Conservation (phyloP, 2,329 filamentous ascomycete species). For the Aspergillus sp. region DNA sequence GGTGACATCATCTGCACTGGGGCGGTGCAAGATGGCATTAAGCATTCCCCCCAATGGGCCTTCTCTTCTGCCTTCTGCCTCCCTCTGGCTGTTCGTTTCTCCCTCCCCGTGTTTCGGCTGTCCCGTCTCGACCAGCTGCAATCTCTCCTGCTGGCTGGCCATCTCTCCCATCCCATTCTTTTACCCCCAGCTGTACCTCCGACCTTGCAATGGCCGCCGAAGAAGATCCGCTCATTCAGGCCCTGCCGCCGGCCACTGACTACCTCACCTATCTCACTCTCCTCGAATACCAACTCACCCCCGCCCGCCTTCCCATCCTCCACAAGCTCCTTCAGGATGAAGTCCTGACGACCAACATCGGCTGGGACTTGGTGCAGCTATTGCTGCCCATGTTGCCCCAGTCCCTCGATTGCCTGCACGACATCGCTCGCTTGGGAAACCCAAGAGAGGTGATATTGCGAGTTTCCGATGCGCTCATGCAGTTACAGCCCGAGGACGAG, state of each 20-base stretch:
- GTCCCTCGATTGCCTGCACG: conserved; percentile 60
- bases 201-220: conserved; percentile 29
- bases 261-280: conserved; percentile 68
- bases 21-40: no score
- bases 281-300: conserved; percentile 64
- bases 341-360: conserved; percentile 62
- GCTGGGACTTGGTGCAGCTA: conserved; percentile 66
- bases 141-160: not conserved
- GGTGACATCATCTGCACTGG: conserved; percentile 1
- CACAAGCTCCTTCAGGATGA: conserved; percentile 63
- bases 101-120: not conserved
- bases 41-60: no score
- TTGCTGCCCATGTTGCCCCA: conserved; percentile 61
- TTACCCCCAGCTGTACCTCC: not conserved
- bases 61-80: no score
- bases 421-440: conserved; percentile 63
- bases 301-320: conserved; percentile 58
- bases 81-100: no score
- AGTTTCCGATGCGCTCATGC: conserved; percentile 61
- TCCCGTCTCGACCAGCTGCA: not conserved
- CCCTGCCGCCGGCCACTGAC: conserved; percentile 63
- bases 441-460: conserved; percentile 66
- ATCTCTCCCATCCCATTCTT: not conserved
- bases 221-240: conserved; percentile 56
- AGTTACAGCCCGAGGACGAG: conserved; percentile 52